Evolutionary conservation across 352 stramenopile genomes (phyloP), one percentile per base, ranked within the genome.

Genomic region (Globisporangium iwayamae): DNA sequence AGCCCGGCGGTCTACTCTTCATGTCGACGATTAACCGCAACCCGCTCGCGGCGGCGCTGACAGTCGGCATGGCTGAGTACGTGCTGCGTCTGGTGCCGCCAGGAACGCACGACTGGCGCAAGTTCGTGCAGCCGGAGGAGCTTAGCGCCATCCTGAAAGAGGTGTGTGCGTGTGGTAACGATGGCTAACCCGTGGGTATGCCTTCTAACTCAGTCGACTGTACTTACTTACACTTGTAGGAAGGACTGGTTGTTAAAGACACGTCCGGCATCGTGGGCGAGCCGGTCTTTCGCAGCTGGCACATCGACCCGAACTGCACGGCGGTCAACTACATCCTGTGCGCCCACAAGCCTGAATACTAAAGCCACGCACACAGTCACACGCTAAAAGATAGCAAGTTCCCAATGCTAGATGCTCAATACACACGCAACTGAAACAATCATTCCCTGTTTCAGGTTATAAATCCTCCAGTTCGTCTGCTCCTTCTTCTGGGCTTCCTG

Each of bases 1-100:
- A 95, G 76, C 83, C 83, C 11, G 85, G 83, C 32, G 87, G 87
- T 5, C 34, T 95, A 56, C 60, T 95, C 13, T 95, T 95, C 67
- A 60, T 95, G 60, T 95, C 87, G 64, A 90, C 87, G 41, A 93
- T 95, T 67, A 95, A 93, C 68, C 85, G 87, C 50, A 94, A 85
- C 8, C 63, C 74, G 28, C 62, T 92, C 22, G 89, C 87, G 1
- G 83, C 77, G 3, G 74, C 78, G 34, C 67, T 93, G 34, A 81
- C 82, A 11, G 88, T 95, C 58, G 84, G 83, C 54, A 82, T 79
- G 57, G 85, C 85, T 13, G 87, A 95, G 63, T 91, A 93, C 48
- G 63, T 94, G 43, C 65, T 95, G 46, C 72, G 74, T 20, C 75
- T 95, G 30, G 73, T 95, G 30, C 87, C 87, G 4, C 81, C 83